Percentiles rank a stretch among this genome's conserved stretches.
Evolutionary conservation across 805 yeast genomes (phyloP).

Genomic region (Ogataea kodamae): DNA sequence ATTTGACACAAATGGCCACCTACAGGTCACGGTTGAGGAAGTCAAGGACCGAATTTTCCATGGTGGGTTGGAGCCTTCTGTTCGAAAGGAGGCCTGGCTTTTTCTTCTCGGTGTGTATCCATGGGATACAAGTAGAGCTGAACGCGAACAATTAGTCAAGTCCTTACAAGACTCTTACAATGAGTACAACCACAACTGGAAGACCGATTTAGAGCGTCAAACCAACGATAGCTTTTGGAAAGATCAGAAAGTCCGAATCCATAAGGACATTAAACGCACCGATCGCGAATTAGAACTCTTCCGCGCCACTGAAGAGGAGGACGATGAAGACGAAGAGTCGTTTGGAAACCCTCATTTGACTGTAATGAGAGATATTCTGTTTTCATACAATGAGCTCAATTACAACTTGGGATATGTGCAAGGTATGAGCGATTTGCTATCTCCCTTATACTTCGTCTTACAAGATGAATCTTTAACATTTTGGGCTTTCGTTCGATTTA

Average conservation of each 20-base stretch:
- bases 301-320: conserved; percentile 35
- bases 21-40: conserved; percentile 70
- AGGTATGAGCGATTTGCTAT: conserved; percentile 93
- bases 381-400: conserved; percentile 84
- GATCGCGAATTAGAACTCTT: conserved; percentile 76
- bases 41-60: conserved; percentile 83
- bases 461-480: conserved; percentile 78
- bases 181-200: conserved; percentile 70
- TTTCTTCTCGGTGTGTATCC: conserved; percentile 80
- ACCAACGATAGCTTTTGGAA: conserved; percentile 67
- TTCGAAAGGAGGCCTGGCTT: conserved; percentile 79
- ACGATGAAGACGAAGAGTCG: conserved; percentile 48
- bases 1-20: conserved; percentile 76
- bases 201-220: conserved; percentile 50
- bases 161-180: conserved; percentile 49
- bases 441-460: conserved; percentile 69
- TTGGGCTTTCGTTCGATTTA: conserved; percentile 83
- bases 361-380: conserved; percentile 68
- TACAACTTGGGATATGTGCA: conserved; percentile 89
- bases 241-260: conserved; percentile 86
- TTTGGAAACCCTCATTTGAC: conserved; percentile 75
- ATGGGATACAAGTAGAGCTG: conserved; percentile 77
- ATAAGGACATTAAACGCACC: conserved; percentile 89
- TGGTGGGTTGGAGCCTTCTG: conserved; percentile 66
- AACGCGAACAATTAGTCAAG: conserved; percentile 55